phyloP scores from a whole-genome alignment of 768 basidiomycete genomes.

The Suillus spraguei region DNA sequence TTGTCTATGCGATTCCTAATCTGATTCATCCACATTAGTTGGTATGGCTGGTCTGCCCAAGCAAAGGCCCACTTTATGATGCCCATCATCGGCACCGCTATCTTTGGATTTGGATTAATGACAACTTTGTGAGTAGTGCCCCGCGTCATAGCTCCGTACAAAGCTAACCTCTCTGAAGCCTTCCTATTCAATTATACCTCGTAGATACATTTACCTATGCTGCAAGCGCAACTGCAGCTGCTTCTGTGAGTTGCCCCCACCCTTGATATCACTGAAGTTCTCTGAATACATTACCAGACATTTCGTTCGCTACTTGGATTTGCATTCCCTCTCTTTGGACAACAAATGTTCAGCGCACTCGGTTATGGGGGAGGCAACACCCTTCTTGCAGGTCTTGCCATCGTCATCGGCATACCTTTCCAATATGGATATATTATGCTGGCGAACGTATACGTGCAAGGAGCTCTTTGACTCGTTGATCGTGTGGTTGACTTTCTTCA shows the following conservation, averaged over 20 bases:
- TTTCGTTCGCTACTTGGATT: conserved; percentile 67
- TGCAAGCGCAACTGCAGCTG: conserved; percentile 65
- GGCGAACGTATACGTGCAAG: conserved; percentile 23
- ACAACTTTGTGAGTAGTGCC: conserved; percentile 49
- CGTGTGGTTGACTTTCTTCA: not conserved
- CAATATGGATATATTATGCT: not conserved
- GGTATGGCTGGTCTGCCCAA: conserved; percentile 88
- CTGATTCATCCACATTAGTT: conserved; percentile 41
- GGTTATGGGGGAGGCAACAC: conserved; percentile 58
- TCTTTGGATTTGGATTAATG: conserved; percentile 69
- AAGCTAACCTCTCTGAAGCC: conserved; percentile 30
- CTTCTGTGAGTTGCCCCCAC: conserved; percentile 44
- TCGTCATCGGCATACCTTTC: not conserved
- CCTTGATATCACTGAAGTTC: not conserved
- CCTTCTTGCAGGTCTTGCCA: not conserved
- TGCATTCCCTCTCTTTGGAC: conserved; percentile 65
- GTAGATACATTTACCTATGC: conserved; percentile 72
- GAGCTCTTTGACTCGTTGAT: not conserved
- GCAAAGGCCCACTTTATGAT: conserved; percentile 71
- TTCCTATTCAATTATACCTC: conserved; percentile 70
- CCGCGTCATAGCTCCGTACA: conserved; percentile 4
- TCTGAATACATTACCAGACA: conserved; percentile 36
- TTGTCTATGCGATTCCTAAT: not conserved
- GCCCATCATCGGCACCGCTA: conserved; percentile 64
- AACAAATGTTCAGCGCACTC: conserved; percentile 62